Conservation (phyloP, 1,139 yeast species). For the Saccharomycopsis crataegensis region DNA sequence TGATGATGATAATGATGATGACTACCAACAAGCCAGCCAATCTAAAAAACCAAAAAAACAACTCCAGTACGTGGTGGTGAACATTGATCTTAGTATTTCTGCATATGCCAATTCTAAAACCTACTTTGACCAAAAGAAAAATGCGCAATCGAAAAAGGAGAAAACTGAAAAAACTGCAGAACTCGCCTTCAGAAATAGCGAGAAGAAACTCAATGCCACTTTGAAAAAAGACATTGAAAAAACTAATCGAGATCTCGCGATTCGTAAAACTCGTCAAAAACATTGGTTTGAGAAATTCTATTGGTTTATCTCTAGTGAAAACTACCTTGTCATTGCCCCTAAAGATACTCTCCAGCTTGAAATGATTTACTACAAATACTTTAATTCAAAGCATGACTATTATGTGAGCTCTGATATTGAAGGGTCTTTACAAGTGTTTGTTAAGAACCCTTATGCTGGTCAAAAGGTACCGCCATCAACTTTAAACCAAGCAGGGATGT, state of each 20-base stretch:
- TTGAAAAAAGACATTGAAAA: conserved; percentile 56
- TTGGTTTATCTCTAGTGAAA: conserved; percentile 90
- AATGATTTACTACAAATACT: conserved; percentile 70
- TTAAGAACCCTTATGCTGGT: conserved; percentile 31
- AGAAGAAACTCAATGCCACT: conserved; percentile 68
- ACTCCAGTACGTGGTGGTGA: conserved; percentile 39
- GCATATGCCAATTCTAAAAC: conserved; percentile 89
- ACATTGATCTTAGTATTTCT: conserved; percentile 61
- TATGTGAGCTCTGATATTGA: conserved; percentile 71
- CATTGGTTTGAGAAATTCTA: conserved; percentile 90
- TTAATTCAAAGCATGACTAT: conserved; percentile 59
- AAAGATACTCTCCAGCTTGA: conserved; percentile 82
- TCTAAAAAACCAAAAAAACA: conserved; percentile 18
- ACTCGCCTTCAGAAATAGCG: conserved; percentile 79
- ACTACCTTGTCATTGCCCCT: conserved; percentile 81
- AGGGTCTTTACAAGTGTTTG: conserved; percentile 41
- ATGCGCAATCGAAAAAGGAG: conserved; percentile 69
- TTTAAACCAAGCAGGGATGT: conserved; percentile 81
- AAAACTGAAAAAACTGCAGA: conserved; percentile 76
- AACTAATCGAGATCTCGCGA: conserved; percentile 45
- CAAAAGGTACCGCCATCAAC: conserved; percentile 76
- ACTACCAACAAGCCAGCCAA: conserved; percentile 21
- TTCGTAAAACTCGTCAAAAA: conserved; percentile 62
- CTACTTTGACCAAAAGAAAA: conserved; percentile 73
- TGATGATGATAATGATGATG: conserved; percentile 20